A percentile compares a stretch with the other conserved stretches of the same genome.
Evolutionary conservation across 208 protist species (phyloP).

Genomic region (Strigomonas culicis): DNA sequence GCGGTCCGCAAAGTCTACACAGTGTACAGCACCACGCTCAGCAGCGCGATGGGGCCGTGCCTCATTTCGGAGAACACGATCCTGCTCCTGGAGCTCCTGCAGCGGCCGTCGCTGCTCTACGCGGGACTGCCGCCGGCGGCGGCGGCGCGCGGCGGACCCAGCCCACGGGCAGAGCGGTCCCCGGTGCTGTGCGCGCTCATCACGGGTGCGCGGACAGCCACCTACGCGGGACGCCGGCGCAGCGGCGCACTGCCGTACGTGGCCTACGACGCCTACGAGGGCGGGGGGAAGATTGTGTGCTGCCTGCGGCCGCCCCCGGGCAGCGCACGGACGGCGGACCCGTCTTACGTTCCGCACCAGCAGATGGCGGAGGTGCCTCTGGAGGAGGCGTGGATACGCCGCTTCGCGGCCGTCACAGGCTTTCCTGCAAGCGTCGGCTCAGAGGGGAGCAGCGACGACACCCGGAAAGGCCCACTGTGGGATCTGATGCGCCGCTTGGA

Average conservation of each 20-base stretch:
- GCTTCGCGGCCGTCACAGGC: slow-evolving; percentile 20
- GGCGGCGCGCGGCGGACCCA: too few species aligned
- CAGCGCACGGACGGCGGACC: neutral
- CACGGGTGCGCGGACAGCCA: slow-evolving; percentile 29
- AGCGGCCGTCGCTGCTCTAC: slow-evolving; percentile 12
- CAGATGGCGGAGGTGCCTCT: neutral
- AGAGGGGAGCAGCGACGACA: neutral
- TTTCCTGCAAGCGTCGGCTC: neutral
- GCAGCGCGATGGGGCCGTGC: neutral
- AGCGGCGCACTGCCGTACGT: slow-evolving; percentile 20
- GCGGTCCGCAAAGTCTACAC: slow-evolving; percentile 18
- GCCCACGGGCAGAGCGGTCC: neutral
- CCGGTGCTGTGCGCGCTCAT: slow-evolving; percentile 28
- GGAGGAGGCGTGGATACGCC: neutral
- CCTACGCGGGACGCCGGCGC: slow-evolving; percentile 16
- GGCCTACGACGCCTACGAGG: slow-evolving; percentile 24
- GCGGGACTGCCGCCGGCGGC: neutral
- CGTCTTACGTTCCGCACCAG: neutral
- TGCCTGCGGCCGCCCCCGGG: slow-evolving; percentile 4
- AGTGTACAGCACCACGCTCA: slow-evolving; percentile 19
- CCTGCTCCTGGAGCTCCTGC: slow-evolving; percentile 26
- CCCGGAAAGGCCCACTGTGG: slow-evolving; percentile 15
- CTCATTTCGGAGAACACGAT: slow-evolving; percentile 31
- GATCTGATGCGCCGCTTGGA: slow-evolving; percentile 16
- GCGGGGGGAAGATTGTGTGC: slow-evolving; percentile 32